Conservation (phyloP, 345 rosid genomes). For the Kandelia obovata region DNA sequence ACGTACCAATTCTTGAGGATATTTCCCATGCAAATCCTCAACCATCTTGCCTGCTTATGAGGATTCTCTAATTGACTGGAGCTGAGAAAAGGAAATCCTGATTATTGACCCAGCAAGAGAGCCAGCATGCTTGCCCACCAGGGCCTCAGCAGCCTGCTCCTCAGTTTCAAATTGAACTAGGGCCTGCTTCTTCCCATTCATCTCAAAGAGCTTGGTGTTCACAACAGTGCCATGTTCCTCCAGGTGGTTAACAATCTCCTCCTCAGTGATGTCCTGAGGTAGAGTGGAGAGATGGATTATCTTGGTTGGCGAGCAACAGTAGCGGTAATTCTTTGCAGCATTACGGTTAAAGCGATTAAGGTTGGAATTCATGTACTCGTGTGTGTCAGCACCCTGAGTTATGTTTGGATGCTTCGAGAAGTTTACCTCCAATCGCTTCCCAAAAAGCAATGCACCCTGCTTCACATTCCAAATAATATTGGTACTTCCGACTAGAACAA, state of each 20-base stretch:
- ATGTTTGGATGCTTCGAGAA: slow-evolving; percentile 86
- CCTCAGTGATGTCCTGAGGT: slow-evolving; percentile 81
- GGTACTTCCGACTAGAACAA: neutral
- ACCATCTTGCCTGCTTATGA: slow-evolving; percentile 3
- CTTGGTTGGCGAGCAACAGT: slow-evolving; percentile 98
- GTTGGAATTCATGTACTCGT: slow-evolving; percentile 70
- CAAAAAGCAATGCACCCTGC: slow-evolving; percentile 90
- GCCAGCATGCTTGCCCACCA: slow-evolving; percentile 88
- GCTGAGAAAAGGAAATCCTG: slow-evolving; percentile 96
- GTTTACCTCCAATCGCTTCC: slow-evolving; percentile 88
- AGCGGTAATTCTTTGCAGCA: slow-evolving; percentile 93
- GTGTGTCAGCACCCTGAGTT: slow-evolving; percentile 87
- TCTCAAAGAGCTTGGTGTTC: slow-evolving; percentile 79
- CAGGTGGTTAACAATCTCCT: slow-evolving; percentile 66
- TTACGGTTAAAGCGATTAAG: slow-evolving; percentile 95
- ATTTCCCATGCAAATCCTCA: slow-evolving; percentile 13
- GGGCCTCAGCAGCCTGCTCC: slow-evolving; percentile 92
- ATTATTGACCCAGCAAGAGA: slow-evolving; percentile 72
- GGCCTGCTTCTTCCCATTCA: slow-evolving; percentile 95
- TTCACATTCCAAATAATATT: slow-evolving; percentile 3
- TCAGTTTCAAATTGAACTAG: slow-evolving; percentile 73
- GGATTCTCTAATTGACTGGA: slow-evolving; percentile 49
- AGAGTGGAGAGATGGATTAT: slow-evolving; percentile 90
- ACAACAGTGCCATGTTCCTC: slow-evolving; percentile 71
- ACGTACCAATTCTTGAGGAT: slow-evolving; percentile 15